Conservation (phyloP, 163 green algal genomes). For the Coccomyxa subellipsoidea region DNA sequence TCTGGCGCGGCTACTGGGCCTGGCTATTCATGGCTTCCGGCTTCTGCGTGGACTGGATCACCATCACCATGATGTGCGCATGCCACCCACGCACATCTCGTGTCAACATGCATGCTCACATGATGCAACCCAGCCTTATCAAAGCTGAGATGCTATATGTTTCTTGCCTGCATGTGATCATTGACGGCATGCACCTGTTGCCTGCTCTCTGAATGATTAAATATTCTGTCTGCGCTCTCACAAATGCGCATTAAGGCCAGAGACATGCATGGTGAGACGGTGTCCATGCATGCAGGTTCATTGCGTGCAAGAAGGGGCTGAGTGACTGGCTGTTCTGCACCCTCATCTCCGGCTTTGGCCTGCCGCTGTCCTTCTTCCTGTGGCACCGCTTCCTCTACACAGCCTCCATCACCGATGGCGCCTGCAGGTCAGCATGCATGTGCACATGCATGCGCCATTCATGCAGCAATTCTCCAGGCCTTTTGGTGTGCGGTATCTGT, state of each 20-base stretch:
- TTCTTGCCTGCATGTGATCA: not conserved
- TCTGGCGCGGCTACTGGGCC: conserved; percentile 16
- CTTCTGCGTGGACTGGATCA: conserved; percentile 26
- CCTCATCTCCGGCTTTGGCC: conserved; percentile 15
- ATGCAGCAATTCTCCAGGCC: no score
- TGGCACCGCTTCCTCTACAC: conserved; percentile 32
- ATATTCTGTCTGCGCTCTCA: not conserved
- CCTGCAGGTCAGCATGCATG: conserved; percentile 17
- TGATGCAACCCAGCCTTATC: not conserved
- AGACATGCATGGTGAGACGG: not conserved
- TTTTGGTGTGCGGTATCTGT: no score
- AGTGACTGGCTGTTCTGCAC: conserved; percentile 29
- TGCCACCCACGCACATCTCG: not conserved
- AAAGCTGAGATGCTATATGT: not conserved
- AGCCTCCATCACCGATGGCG: conserved; percentile 19
- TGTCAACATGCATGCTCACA: not conserved
- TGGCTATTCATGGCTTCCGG: conserved; percentile 19
- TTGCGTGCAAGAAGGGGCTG: conserved; percentile 17
- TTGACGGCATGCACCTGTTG: not conserved
- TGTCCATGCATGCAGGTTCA: conserved; percentile 17
- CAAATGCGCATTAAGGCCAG: not conserved
- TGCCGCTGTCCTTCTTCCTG: conserved; percentile 26
- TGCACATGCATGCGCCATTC: no score
- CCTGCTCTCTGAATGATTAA: not conserved
- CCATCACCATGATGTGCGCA: conserved; percentile 22